Evolutionary conservation across 352 stramenopile species (phyloP).

Genomic region (Pythium biforme): DNA sequence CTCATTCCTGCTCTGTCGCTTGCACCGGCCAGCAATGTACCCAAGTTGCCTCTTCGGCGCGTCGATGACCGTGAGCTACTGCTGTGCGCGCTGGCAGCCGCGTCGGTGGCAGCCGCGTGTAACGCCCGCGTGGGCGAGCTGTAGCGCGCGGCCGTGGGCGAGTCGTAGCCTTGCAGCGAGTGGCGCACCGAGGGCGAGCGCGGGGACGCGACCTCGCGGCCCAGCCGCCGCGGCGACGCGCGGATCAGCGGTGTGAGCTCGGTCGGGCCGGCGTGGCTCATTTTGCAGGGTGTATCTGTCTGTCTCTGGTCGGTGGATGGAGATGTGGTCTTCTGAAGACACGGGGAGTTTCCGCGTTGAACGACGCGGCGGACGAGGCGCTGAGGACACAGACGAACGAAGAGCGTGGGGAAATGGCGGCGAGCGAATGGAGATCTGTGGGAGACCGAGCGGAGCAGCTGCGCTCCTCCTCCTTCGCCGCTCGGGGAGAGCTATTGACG

Average conservation of each 20-base stretch:
- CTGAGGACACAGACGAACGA: slow-evolving; percentile 2
- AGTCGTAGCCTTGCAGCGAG: not conserved
- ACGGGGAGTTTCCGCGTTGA: not conserved
- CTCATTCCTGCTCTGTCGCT: no score
- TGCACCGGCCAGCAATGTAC: not conserved
- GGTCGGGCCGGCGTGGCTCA: slow-evolving; percentile 21
- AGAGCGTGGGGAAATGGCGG: no score
- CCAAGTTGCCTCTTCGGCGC: slow-evolving; percentile 7
- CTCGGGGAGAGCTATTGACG: no score
- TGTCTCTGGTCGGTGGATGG: not conserved
- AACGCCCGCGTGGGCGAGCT: slow-evolving; percentile 5
- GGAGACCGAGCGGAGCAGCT: not conserved
- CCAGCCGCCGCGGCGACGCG: not conserved
- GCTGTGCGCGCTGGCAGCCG: not conserved
- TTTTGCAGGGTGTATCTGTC: not conserved
- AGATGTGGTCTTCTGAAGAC: not conserved
- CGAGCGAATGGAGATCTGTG: no score
- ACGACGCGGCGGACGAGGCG: not conserved
- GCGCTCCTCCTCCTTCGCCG: no score
- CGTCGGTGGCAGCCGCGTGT: not conserved
- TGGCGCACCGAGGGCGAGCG: not conserved
- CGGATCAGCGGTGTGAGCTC: slow-evolving; percentile 67
- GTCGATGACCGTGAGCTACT: not conserved
- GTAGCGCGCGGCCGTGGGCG: slow-evolving; percentile 7
- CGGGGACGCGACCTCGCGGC: slow-evolving; percentile 3